phyloP scores from a whole-genome alignment of 177 flowering plant species.

The Tripterygium wilfordii region DNA sequence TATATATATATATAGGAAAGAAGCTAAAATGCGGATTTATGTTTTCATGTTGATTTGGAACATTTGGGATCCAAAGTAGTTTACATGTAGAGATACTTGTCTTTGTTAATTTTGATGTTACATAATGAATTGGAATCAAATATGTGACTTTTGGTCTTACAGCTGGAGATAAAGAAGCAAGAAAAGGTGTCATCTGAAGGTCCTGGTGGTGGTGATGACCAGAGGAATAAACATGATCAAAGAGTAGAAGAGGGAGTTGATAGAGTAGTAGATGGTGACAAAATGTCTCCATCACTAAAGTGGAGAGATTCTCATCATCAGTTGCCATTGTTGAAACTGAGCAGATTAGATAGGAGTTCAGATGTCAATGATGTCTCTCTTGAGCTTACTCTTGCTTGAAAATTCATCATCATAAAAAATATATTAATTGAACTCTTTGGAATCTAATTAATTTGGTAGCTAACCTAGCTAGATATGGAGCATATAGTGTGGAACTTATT shows the following conservation, averaged over 20 bases:
- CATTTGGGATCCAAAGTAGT: no score
- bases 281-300: conserved; percentile 7
- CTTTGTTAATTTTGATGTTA: no score
- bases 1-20: background rate
- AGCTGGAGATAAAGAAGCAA: conserved; percentile 8
- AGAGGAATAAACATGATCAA: conserved; percentile 1
- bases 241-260: conserved; percentile 1
- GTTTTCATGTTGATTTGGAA: no score
- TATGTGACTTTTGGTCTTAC: no score
- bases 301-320: background rate
- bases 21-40: background rate
- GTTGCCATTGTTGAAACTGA: conserved; percentile 3
- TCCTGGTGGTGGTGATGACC: background rate
- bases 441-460: background rate
- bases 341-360: background rate
- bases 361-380: conserved; percentile 22
- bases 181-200: background rate
- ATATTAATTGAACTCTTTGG: background rate
- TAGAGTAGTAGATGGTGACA: background rate
- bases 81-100: no score
- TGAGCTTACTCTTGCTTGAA: conserved; percentile 27
- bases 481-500: no score
- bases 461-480: no score
- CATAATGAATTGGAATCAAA: no score
- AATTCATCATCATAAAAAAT: no score